phyloP scores from a whole-genome alignment of 768 basidiomycete genomes.

The Termitomyces sp. region DNA sequence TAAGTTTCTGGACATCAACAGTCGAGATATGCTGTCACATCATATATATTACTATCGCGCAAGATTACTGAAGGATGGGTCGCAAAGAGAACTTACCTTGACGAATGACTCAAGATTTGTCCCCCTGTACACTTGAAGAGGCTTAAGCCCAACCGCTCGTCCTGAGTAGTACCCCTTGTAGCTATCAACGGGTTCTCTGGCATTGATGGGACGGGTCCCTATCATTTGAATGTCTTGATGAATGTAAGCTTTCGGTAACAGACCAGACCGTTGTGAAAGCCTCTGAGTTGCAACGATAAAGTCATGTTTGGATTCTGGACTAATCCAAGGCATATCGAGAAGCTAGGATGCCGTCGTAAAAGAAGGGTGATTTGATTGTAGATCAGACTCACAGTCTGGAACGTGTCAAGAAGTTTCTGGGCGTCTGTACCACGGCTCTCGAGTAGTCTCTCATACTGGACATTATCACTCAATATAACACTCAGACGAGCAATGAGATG shows the following conservation, averaged over 20 bases:
- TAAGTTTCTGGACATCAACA: background rate
- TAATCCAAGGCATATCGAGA: background rate
- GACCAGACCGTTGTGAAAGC: background rate
- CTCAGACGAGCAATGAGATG: background rate
- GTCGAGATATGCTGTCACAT: background rate
- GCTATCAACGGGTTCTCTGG: background rate
- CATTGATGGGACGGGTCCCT: background rate
- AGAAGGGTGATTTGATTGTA: background rate
- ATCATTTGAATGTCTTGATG: background rate
- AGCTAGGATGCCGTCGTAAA: background rate
- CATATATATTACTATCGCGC: background rate
- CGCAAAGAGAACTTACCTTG: background rate
- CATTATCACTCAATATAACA: background rate
- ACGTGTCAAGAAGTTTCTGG: background rate
- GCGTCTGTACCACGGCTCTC: background rate
- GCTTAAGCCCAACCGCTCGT: background rate
- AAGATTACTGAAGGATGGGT: background rate
- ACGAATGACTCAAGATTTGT: no score
- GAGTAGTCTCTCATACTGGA: background rate
- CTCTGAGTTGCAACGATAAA: background rate
- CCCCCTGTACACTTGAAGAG: background rate
- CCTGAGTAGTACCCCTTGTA: background rate
- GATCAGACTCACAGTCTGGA: background rate
- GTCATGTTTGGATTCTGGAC: no score
- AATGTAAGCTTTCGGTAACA: background rate